phyloP scores from a whole-genome alignment of 352 stramenopile species.

The Globisporangium lucens region DNA sequence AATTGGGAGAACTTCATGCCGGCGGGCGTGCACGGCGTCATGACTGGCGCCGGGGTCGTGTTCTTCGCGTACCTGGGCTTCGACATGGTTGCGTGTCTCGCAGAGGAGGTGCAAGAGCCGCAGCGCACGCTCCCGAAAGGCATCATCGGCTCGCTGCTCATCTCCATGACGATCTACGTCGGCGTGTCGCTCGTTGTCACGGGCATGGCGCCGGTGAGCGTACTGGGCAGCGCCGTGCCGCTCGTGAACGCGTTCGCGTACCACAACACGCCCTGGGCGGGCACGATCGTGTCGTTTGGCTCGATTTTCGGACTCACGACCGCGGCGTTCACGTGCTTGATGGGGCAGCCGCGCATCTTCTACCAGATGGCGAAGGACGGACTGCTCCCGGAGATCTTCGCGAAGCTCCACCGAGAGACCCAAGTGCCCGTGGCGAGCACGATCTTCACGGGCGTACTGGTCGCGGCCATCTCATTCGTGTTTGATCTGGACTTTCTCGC shows the following conservation, averaged over 20 bases:
- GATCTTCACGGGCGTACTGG: constrained; percentile 85
- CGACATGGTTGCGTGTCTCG: constrained; percentile 92
- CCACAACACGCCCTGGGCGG: constrained; percentile 66
- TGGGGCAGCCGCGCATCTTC: constrained; percentile 92
- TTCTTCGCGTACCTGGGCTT: constrained; percentile 93
- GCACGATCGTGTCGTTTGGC: constrained; percentile 86
- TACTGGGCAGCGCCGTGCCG: constrained; percentile 72
- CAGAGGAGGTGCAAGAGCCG: constrained; percentile 89
- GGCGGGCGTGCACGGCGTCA: constrained; percentile 81
- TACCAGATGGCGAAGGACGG: constrained; percentile 90
- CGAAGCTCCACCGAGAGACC: constrained; percentile 54
- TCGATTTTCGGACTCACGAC: constrained; percentile 92
- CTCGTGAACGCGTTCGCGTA: constrained; percentile 85
- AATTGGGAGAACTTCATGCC: constrained; percentile 89
- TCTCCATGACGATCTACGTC: constrained; percentile 91
- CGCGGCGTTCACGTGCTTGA: constrained; percentile 88
- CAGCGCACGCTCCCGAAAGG: constrained; percentile 89
- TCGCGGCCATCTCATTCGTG: constrained; percentile 78
- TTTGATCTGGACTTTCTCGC: constrained; percentile 90
- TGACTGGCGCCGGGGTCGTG: constrained; percentile 85
- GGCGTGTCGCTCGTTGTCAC: constrained; percentile 88
- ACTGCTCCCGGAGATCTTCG: constrained; percentile 61
- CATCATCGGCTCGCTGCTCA: constrained; percentile 90
- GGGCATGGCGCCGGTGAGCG: constrained; percentile 73
- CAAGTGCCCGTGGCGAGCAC: constrained; percentile 78